Evolutionary conservation across 2,329 filamentous ascomycete genomes (phyloP), one percentile per base, ranked within the genome.

Genomic region (Geoglossum cookeanum): DNA sequence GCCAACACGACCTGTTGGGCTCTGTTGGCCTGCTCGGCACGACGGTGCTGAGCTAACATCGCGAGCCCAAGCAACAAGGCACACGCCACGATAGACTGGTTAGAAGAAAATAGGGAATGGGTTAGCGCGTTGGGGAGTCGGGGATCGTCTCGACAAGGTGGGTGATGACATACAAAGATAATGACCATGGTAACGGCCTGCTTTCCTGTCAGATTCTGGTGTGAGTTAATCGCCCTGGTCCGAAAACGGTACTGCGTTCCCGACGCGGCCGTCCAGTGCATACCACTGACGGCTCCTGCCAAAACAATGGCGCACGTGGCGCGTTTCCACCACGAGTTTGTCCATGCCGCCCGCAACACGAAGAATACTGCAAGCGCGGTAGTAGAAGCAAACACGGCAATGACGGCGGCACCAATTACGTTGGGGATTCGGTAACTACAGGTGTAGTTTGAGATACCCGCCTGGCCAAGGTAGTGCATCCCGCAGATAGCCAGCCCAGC

Each of bases 391-490:
- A 79, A 75, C 3, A 87, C 76, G 3, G 88, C 84, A 60, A 94
- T 88, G 51, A 84, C 66, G 22, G 80, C 79, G 4, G 87, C 79
- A 1, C 83, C 85, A 1, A 83, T 70, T 15, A 94, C 76, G 64
- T 81, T 80, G 27, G 69, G 70, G 13, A 71, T 65, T 3, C 70
- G 68, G 62, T 90, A 89, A 9, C 73, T 69, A 63, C 85, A 83
- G 3, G 66, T 69, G 65, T 92, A 94, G 66, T 94, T 91, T 32
- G 76, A 75, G 60, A 91, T 88, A 37, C 87, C 87, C 35, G 84
- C 78, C 65, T 94, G 89, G n/a, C 87, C 87, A 17, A 91, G 73
- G 64, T 92, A 94, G 67, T 94, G 86, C 87, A 94, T 92, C 35
- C 84, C 85, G 59, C 84, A 87, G 55, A 92, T 83, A 27, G 86